Percentiles rank a stretch among this genome's conserved stretches.
These are phyloP conservation scores for Parmales sp. DNA, from an alignment of 108 stramenopile genomes.

Conservation along the genomic window DNA sequence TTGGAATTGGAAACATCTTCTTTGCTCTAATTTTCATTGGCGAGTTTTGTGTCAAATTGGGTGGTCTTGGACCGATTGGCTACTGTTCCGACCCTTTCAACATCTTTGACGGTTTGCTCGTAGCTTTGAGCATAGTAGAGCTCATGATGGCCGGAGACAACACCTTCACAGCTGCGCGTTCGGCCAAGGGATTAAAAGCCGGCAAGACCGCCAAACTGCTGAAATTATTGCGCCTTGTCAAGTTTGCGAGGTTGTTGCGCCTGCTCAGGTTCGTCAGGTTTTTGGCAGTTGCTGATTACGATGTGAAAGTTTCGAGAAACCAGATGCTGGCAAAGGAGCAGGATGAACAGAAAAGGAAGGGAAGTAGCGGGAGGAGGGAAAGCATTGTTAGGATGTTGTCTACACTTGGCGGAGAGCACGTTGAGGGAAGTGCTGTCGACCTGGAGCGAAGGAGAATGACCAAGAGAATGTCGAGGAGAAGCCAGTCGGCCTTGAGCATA, in stretches of 20 bases:
- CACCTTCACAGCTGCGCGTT: background rate
- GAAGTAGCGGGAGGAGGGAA: too few relatives aligned
- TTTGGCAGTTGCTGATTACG: background rate
- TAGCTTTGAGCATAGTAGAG: background rate
- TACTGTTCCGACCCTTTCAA: background rate
- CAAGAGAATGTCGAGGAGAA: background rate
- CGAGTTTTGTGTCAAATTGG: background rate
- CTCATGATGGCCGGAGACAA: background rate
- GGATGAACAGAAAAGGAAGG: background rate
- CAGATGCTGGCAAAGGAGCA: background rate
- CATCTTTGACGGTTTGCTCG: background rate
- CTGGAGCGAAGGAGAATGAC: conserved; percentile 1
- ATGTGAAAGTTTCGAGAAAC: background rate
- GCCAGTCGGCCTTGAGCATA: background rate
- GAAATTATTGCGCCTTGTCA: background rate
- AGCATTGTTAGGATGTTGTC: background rate
- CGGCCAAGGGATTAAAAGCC: background rate
- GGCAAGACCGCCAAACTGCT: conserved; percentile 5
- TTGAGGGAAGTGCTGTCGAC: conserved; percentile 1
- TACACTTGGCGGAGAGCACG: conserved; percentile 7
- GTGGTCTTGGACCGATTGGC: background rate
- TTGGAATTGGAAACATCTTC: background rate
- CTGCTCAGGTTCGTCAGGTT: background rate
- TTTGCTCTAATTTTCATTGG: background rate
- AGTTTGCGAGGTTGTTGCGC: background rate